Evolutionary conservation across 805 yeast genomes (phyloP), one percentile per base, ranked within the genome.

Genomic region (Peterozyma xylosa): DNA sequence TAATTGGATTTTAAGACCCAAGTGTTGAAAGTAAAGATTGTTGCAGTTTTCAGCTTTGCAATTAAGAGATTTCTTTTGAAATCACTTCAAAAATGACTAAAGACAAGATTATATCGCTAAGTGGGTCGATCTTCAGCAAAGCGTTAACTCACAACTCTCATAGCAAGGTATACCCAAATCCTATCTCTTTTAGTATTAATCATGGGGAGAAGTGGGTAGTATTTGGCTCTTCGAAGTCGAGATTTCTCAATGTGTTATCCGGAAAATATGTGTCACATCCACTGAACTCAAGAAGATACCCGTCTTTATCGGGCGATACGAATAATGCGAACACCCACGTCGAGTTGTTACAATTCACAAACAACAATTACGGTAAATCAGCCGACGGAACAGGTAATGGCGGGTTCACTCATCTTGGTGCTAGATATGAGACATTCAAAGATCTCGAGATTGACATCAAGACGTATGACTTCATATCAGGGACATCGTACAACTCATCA

Each of bases 381-480:
- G 37, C 37, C 35, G 50, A 16, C 46, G 67, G 56, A 41, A 62
- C 62, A 48, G 66, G 53, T 55, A 65, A 60, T 59, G 76, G 76
- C 55, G 71, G 60, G 7, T 71, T 54, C 13, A 86, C 89, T 0
- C 95, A 90, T 66, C 53, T 91, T 33, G 81, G 95, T 42, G 96
- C 98, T 1, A 63, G 99, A 42, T 91, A 87, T 57, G 99, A 91
- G 62, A 78, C 78, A 44, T 86, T 77, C 58, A 83, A 90, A 48
- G 97, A 91, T 49, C 43, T 55, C 35, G 88, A 78, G 47, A 81
- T 83, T 50, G 96, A 91, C 58, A 80, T 77, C 50, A 78, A 83
- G 11, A 76, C 89, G 14, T 70, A 69, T 16, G 64, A 78, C 43
- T 78, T 82, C 46, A 73, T 85, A 14, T 73, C 83, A 16, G 74